phyloP scores from a whole-genome alignment of 192 early-diverging fungal genomes.

The Chytriomyces confervae region DNA sequence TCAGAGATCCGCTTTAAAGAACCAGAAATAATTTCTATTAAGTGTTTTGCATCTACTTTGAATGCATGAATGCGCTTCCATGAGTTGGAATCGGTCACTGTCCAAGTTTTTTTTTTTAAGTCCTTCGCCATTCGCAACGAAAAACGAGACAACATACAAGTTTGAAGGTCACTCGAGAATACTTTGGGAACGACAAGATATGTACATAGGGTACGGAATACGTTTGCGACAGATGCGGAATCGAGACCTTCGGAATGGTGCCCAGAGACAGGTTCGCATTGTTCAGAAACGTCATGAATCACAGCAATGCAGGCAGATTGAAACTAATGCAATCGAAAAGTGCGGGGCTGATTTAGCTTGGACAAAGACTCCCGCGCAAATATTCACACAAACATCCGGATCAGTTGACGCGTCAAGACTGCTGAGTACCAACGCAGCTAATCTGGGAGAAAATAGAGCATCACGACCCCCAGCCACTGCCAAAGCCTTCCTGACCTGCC shows the following conservation, averaged over 20 bases:
- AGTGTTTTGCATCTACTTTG: not conserved
- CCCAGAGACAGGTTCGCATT: not conserved
- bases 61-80: not conserved
- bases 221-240: not conserved
- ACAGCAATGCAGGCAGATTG: not conserved
- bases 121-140: not conserved
- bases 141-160: not conserved
- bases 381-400: not conserved
- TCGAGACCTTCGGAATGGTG: no score
- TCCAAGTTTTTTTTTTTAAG: not conserved
- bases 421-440: no score
- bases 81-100: slow-evolving; percentile 5
- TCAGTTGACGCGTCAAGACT: no score
- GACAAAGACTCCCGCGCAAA: not conserved
- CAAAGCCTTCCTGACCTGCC: no score
- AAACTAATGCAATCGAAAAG: not conserved
- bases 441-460: no score
- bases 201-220: not conserved
- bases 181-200: not conserved
- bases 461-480: no score
- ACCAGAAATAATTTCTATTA: not conserved
- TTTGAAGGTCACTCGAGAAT: not conserved
- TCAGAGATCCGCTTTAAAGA: not conserved
- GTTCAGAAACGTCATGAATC: not conserved
- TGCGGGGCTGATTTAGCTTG: not conserved